These are phyloP conservation scores for Wickerhamiella azyma DNA, from an alignment of 805 yeast species.

Conservation along the genomic window DNA sequence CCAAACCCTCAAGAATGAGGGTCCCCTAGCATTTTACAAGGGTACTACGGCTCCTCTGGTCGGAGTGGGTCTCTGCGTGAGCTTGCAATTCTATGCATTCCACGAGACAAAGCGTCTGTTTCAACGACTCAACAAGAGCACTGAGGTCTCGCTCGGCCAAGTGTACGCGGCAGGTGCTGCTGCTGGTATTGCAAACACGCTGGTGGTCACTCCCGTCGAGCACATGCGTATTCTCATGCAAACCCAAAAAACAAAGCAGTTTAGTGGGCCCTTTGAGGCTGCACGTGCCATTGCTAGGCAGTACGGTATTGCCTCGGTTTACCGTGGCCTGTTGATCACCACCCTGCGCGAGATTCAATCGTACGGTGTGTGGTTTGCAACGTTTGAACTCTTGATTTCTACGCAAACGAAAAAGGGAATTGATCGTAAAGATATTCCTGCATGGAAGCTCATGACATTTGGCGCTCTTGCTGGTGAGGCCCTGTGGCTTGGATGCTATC, in stretches of 20 bases:
- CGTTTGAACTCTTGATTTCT: slow-evolving; percentile 43
- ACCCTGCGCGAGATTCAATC: slow-evolving; percentile 52
- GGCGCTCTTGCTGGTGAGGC: slow-evolving; percentile 63
- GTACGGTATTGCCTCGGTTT: slow-evolving; percentile 38
- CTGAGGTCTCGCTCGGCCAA: slow-evolving; percentile 36
- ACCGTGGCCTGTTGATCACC: slow-evolving; percentile 43
- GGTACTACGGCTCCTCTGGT: slow-evolving; percentile 58
- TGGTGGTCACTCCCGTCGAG: slow-evolving; percentile 52
- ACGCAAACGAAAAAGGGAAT: slow-evolving; percentile 14
- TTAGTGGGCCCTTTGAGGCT: slow-evolving; percentile 33
- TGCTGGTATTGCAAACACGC: slow-evolving; percentile 54
- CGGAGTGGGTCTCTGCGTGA: slow-evolving; percentile 59
- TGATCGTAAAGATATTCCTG: slow-evolving; percentile 35
- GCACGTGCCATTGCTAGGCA: slow-evolving; percentile 30
- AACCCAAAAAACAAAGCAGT: slow-evolving; percentile 31
- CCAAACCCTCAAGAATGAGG: slow-evolving; percentile 44
- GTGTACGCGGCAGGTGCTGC: slow-evolving; percentile 49
- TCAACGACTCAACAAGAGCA: background rate
- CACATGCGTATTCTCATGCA: slow-evolving; percentile 52
- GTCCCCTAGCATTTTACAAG: slow-evolving; percentile 47
- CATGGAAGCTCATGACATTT: slow-evolving; percentile 40
- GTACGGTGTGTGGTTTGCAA: slow-evolving; percentile 60
- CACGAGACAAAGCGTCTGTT: slow-evolving; percentile 54
- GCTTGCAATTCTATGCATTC: slow-evolving; percentile 57
- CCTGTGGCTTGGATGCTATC: slow-evolving; percentile 55